phyloP scores from a whole-genome alignment of 306 rosid genomes.

The Phaseolus lunatus region DNA sequence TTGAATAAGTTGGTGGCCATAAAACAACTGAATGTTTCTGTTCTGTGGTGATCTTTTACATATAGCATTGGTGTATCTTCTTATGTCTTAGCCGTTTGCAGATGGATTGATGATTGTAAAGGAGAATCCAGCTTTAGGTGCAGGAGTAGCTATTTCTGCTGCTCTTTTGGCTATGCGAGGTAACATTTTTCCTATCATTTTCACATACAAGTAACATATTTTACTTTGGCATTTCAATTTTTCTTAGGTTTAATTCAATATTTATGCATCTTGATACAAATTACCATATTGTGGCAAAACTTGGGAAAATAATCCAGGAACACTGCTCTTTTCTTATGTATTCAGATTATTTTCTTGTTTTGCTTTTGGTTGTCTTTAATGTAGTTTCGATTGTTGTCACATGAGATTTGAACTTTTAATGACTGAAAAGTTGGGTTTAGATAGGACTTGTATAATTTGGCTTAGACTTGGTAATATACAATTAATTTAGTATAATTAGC shows the following conservation, averaged over 20 bases:
- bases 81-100: constrained; percentile 44
- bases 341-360: neutral
- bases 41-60: constrained; percentile 10
- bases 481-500: neutral
- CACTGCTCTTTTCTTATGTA: neutral
- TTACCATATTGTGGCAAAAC: constrained; percentile 10
- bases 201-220: constrained; percentile 8
- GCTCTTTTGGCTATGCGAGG: constrained; percentile 75
- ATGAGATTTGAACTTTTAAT: neutral
- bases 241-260: constrained; percentile 29
- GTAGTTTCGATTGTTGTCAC: neutral
- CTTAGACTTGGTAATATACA: neutral
- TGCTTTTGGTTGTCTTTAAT: neutral
- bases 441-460: neutral
- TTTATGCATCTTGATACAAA: neutral
- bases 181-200: constrained; percentile 39
- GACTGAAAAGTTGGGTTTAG: neutral
- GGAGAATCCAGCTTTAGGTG: constrained; percentile 70
- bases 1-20: constrained; percentile 12
- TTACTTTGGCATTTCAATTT: constrained; percentile 19
- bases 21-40: constrained; percentile 1
- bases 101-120: constrained; percentile 64
- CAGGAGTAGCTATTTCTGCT: constrained; percentile 68
- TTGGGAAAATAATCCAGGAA: constrained; percentile 22
- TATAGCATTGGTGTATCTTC: constrained; percentile 24